phyloP scores from a whole-genome alignment of 768 basidiomycete genomes.

The Obba rivulosa region DNA sequence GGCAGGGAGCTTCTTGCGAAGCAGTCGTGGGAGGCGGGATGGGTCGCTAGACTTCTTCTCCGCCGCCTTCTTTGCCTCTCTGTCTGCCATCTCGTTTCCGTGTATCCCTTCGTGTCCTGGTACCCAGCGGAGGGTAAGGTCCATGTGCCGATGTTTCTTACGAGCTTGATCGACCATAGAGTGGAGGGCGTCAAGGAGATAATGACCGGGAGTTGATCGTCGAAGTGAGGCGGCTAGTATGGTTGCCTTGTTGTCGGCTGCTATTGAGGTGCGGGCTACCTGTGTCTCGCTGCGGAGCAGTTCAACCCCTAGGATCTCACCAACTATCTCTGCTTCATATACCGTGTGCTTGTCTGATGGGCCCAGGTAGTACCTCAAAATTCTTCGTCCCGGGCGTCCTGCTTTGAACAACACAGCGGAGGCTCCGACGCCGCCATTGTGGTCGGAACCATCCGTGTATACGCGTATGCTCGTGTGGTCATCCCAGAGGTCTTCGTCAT shows the following conservation, averaged over 20 bases:
- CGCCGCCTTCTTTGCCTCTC: conserved; percentile 11
- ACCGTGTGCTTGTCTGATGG: conserved; percentile 19
- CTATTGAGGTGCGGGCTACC: conserved; percentile 1
- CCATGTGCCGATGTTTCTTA: background rate
- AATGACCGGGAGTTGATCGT: background rate
- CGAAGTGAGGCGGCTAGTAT: conserved; percentile 1
- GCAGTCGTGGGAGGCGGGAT: background rate
- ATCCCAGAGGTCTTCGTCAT: background rate
- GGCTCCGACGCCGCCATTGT: conserved; percentile 23
- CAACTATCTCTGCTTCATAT: conserved; percentile 26
- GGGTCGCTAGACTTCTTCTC: background rate
- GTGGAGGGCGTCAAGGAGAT: conserved; percentile 8
- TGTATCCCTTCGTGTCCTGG: conserved; percentile 7
- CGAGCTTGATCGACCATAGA: background rate
- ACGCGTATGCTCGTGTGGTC: conserved; percentile 3
- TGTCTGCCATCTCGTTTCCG: conserved; percentile 11
- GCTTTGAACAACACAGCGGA: conserved; percentile 20
- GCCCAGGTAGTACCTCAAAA: conserved; percentile 18
- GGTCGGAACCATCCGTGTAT: conserved; percentile 26
- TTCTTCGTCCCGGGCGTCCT: background rate
- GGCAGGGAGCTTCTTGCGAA: conserved; percentile 8
- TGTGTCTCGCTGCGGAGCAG: conserved; percentile 14
- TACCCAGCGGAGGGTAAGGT: conserved; percentile 8
- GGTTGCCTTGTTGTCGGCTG: conserved; percentile 7
- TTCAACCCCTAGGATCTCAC: conserved; percentile 19